phyloP scores from a whole-genome alignment of 176 grass and related monocot species.

The Zea luxurians region DNA sequence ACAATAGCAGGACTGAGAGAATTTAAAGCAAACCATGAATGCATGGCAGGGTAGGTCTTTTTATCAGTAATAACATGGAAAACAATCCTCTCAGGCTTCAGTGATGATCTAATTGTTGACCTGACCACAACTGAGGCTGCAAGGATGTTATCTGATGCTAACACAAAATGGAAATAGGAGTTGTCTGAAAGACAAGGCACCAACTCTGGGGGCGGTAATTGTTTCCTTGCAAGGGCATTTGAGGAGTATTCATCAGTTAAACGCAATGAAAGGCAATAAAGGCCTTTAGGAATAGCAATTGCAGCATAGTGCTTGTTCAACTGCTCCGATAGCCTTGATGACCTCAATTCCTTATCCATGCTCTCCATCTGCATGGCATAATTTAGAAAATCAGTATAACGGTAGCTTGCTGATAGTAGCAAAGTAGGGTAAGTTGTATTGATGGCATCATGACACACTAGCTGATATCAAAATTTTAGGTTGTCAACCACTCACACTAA shows the following conservation, averaged over 20 bases:
- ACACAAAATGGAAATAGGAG: conserved; percentile 77
- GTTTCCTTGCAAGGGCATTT: conserved; percentile 94
- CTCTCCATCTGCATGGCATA: conserved; percentile 76
- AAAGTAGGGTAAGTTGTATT: not conserved
- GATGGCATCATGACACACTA: conserved; percentile 7
- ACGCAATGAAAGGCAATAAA: conserved; percentile 90
- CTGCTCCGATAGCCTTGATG: conserved; percentile 80
- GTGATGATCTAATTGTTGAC: conserved; percentile 68
- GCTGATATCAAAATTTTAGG: conserved; percentile 23
- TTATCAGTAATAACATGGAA: conserved; percentile 98
- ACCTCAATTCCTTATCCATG: conserved; percentile 87
- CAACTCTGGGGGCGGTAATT: conserved; percentile 85
- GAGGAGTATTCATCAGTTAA: conserved; percentile 99
- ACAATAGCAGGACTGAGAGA: conserved; percentile 64
- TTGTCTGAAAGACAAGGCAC: conserved; percentile 76
- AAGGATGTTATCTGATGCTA: conserved; percentile 96
- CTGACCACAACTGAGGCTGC: conserved; percentile 94
- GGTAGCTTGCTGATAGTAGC: conserved; percentile 25
- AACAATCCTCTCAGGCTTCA: conserved; percentile 81
- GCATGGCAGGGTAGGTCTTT: conserved; percentile 97
- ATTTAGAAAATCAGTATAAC: conserved; percentile 36
- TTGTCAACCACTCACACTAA: conserved; percentile 11
- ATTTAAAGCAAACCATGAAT: conserved; percentile 99
- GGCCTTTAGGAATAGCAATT: conserved; percentile 89
- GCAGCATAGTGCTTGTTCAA: conserved; percentile 95